Percentiles rank a stretch among this genome's conserved stretches.
Evolutionary conservation across 2,329 filamentous ascomycete genomes (phyloP).

Genomic region (Dactylellina sp.): DNA sequence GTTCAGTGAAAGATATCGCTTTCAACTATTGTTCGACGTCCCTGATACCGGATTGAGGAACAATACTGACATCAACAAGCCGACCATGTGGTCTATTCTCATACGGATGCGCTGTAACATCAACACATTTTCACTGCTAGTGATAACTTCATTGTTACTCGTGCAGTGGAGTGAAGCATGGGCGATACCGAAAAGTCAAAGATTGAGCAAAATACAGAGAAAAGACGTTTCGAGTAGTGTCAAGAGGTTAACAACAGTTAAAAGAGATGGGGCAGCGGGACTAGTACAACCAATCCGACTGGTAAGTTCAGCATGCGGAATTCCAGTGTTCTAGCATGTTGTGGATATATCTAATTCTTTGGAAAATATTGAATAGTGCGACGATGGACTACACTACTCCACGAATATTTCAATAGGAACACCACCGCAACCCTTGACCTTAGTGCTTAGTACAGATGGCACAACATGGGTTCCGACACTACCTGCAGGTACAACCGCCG

Average conservation of each 20-base stretch:
- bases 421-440: conserved; percentile 46
- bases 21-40: too few species aligned
- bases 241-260: neutral
- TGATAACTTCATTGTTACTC: conserved; percentile 16
- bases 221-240: conserved; percentile 35
- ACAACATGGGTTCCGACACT: conserved; percentile 52
- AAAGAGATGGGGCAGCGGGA: conserved; percentile 24
- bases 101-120: conserved; percentile 43
- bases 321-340: neutral
- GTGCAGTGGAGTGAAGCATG: conserved; percentile 11
- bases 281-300: conserved; percentile 47
- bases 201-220: conserved; percentile 1
- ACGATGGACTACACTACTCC: conserved; percentile 42
- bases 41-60: too few species aligned
- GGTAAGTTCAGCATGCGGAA: conserved; percentile 37
- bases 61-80: too few species aligned
- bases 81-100: too few species aligned
- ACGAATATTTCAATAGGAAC: conserved; percentile 53
- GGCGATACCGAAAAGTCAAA: conserved; percentile 20
- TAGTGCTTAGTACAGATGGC: conserved; percentile 35
- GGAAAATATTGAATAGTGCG: conserved; percentile 23
- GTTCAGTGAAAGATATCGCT: too few species aligned
- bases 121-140: conserved; percentile 43
- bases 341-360: neutral
- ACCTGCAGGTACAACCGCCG: conserved; percentile 25